Base-by-base conservation (phyloP, 2,329 filamentous ascomycete species). In the Pseudogymnoascus sp. region DNA sequence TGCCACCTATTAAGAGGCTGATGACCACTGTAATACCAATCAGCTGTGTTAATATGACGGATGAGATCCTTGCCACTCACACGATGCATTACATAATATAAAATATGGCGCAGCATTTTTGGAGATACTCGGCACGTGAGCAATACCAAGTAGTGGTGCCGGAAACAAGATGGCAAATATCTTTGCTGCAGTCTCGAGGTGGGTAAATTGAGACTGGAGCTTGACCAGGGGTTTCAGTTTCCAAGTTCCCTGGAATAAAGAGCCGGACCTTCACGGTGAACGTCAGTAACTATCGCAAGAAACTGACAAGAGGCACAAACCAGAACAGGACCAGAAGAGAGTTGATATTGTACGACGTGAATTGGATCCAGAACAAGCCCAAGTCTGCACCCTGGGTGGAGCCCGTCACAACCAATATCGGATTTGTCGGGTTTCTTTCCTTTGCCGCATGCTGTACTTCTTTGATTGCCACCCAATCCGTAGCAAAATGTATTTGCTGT, bases 21-120 rank as follows among this genome's bases (percentile, higher is more conserved):
- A 73, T 64, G 40, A 76, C 71, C 69, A 79, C 78, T 80, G 44
- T n/a, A 28, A 12, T 40, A n/a, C 25, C 59, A 35, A 35, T 62
- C 6, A 37, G 59, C 63, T 11, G 63, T 64, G 40, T 47, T 44
- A n/a, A 18, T 16, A 18, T 31, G 5, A 56, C 14, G 7, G 25
- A 2, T 33, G 5, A 10, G 14, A 18, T 33, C 4, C 8, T 33
- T 31, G 23, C 7, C 4, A 53, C 47, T 53, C 23, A 53, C 47
- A 53, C 5, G 47, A 31, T 28, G 28, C 16, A 16, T 53, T 53
- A 53, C 47, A 53, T 11, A 53, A n/a, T 16, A 53, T 14, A 23
- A 61, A 33, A 12, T 62, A 64, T 16, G 59, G 5, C 16, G 35
- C n/a, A 31, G 28, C 25, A 25, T 38, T 28, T 21, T 21, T 38